These are phyloP conservation scores for Pseudozyma tsukubaensis DNA, from an alignment of 1,284 basidiomycete species.

Conservation along the genomic window DNA sequence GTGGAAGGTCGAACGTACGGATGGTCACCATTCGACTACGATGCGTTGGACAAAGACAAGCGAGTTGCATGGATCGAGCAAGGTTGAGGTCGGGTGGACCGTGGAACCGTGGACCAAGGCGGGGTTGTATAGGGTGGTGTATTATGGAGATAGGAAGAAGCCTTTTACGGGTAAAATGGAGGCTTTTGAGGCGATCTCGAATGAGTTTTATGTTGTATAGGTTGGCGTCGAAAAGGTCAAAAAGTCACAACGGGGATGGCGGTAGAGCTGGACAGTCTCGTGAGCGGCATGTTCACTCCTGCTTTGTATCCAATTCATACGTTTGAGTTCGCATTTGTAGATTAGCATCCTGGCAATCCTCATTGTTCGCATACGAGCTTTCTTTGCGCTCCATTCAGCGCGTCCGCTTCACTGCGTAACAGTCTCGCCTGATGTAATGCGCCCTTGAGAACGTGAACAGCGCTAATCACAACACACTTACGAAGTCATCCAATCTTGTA, in stretches of 20 bases:
- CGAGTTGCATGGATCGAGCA: conserved; percentile 37
- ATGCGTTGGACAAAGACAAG: conserved; percentile 74
- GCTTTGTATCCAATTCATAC: neutral
- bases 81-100: conserved; percentile 45
- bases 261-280: neutral
- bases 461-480: no score
- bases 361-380: no score
- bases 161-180: conserved; percentile 54
- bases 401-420: no score
- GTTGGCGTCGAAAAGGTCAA: no score
- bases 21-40: conserved; percentile 82
- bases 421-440: no score
- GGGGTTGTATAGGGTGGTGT: conserved; percentile 76
- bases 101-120: conserved; percentile 72
- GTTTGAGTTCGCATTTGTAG: no score
- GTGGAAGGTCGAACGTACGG: conserved; percentile 77
- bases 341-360: no score
- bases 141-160: conserved; percentile 82
- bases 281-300: neutral
- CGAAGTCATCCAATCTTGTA: no score
- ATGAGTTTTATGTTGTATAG: conserved; percentile 45
- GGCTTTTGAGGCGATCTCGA: conserved; percentile 14
- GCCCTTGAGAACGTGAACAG: no score
- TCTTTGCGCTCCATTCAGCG: no score
- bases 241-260: no score